phyloP scores from a whole-genome alignment of 169 alveolate species.

The Theileria parva region DNA sequence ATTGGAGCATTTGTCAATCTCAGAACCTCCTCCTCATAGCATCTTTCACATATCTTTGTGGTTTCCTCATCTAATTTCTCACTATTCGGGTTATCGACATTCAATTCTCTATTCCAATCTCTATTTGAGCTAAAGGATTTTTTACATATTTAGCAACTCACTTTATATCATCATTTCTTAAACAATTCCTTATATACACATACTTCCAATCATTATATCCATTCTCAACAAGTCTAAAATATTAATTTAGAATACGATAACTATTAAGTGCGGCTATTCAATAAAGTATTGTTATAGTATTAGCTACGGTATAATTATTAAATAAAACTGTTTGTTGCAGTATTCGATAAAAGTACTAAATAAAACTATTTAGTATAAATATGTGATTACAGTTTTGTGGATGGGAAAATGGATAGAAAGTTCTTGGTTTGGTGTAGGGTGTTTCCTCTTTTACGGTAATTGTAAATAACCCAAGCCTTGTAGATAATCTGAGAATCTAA shows the following conservation, averaged over 20 bases:
- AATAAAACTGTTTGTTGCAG: no score
- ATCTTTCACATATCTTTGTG: neutral
- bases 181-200: constrained; percentile 32
- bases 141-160: neutral
- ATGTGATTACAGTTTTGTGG: constrained; percentile 29
- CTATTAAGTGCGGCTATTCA: no score
- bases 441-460: constrained; percentile 49
- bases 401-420: constrained; percentile 52
- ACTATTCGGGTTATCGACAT: constrained; percentile 32
- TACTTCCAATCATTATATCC: constrained; percentile 46
- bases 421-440: constrained; percentile 17
- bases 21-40: constrained; percentile 55
- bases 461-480: constrained; percentile 51
- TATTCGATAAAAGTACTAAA: no score
- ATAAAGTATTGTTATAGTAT: neutral
- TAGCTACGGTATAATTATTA: no score
- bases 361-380: no score
- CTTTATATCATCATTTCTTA: constrained; percentile 50
- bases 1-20: constrained; percentile 43
- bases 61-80: constrained; percentile 21
- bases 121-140: neutral
- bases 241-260: no score
- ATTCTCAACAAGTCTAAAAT: constrained; percentile 25
- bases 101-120: constrained; percentile 1
- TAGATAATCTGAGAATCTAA: constrained; percentile 20